Conservation (phyloP, 129 eudicot genomes). For the Chrysanthemum makinoi region DNA sequence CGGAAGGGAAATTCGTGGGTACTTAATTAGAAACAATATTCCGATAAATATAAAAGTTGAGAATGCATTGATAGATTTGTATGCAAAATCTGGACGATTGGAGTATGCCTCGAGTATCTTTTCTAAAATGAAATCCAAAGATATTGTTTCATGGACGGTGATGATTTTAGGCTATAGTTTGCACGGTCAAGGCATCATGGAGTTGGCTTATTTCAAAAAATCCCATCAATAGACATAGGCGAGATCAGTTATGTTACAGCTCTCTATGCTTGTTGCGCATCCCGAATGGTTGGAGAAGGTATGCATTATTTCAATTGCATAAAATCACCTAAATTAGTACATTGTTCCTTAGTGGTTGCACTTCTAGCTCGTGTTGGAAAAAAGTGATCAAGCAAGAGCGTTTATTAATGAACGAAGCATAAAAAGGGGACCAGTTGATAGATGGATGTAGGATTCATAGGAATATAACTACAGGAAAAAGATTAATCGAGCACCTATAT, state of each 20-base stretch:
- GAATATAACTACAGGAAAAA: constrained; percentile 38
- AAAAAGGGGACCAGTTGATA: constrained; percentile 28
- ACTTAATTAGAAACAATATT: constrained; percentile 40
- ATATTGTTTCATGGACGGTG: constrained; percentile 50
- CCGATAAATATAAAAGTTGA: constrained; percentile 38
- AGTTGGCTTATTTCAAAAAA: constrained; percentile 42
- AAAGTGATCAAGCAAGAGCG: constrained; percentile 37
- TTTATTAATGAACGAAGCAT: constrained; percentile 38
- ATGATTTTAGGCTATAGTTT: constrained; percentile 58
- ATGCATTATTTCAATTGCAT: constrained; percentile 34
- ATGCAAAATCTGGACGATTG: constrained; percentile 58
- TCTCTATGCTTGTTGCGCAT: constrained; percentile 54
- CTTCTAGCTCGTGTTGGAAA: constrained; percentile 60
- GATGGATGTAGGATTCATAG: constrained; percentile 56
- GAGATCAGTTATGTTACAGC: constrained; percentile 40
- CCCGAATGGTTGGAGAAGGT: constrained; percentile 55
- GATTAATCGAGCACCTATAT: constrained; percentile 41
- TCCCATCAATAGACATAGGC: constrained; percentile 30
- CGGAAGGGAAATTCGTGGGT: constrained; percentile 57
- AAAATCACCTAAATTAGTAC: constrained; percentile 40
- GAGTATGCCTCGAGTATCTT: constrained; percentile 46
- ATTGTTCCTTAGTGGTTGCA: constrained; percentile 51
- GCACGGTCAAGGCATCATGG: constrained; percentile 57
- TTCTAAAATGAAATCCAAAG: constrained; percentile 37
- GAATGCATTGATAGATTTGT: constrained; percentile 63